Evolutionary conservation across 1,284 basidiomycete species (phyloP).

Genomic region (Phylloporus gajari): DNA sequence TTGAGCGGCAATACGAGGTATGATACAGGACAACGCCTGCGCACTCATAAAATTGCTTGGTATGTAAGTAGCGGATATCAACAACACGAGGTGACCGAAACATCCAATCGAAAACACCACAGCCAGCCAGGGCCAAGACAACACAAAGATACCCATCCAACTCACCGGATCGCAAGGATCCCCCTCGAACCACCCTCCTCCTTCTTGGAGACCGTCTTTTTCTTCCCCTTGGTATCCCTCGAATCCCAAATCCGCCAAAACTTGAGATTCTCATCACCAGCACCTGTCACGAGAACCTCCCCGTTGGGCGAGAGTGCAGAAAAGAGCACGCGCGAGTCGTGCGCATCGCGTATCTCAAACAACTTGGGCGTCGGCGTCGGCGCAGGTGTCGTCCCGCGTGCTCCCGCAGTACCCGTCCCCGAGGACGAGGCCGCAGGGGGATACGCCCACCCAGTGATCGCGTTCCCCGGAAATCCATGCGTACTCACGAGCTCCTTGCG

Average conservation of each 20-base stretch:
- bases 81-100: background rate
- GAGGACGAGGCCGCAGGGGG: constrained; percentile 68
- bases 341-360: constrained; percentile 90
- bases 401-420: constrained; percentile 34
- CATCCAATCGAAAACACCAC: background rate
- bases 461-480: constrained; percentile 90
- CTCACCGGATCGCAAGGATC: constrained; percentile 48
- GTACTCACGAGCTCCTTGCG: constrained; percentile 92
- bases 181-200: constrained; percentile 45
- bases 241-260: constrained; percentile 88
- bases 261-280: constrained; percentile 94
- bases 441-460: constrained; percentile 74
- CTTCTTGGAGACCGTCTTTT: constrained; percentile 53
- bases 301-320: constrained; percentile 88
- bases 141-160: background rate
- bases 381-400: constrained; percentile 31
- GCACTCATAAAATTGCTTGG: background rate
- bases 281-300: constrained; percentile 89
- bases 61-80: background rate
- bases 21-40: background rate
- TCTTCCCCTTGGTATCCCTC: constrained; percentile 56
- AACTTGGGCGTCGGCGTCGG: constrained; percentile 51
- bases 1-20: background rate
- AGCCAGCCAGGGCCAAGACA: constrained; percentile 5
- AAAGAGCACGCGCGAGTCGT: constrained; percentile 89